Base-by-base conservation (phyloP, 2,329 filamentous ascomycete species). In the Talaromyces pinophilus region DNA sequence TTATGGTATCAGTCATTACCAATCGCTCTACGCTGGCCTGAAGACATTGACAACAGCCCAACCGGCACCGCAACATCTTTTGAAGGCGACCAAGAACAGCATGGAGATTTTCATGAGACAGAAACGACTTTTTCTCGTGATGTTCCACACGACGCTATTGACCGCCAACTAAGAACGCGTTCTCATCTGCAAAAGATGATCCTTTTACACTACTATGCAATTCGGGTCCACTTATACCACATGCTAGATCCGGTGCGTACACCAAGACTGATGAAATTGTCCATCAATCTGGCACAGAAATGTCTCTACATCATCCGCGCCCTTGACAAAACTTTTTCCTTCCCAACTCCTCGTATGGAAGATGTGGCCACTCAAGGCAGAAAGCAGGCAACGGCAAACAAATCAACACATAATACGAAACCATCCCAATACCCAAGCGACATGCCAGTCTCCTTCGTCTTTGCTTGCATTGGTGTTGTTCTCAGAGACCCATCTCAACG, bases 141-240 rank as follows among this genome's bases (percentile, higher is more conserved):
- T n/a, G 11, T 30, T 15, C 0, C 57, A 1, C 35, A 59, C 22
- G 30, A 42, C 11, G 11, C 19, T 30, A 59, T 44, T 19, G 57
- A 59, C 25, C 6, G 30, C 22, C 25, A 59, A n/a, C 22, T 59
- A 42, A 38, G 57, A 11, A 59, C 5, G 38, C 57, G 57, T 8
- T 44, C 57, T 17, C 57, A 59, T 44, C 57, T 59, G 40, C 57
- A 42, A 30, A 59, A 59, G 38, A 59, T 42, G 57, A 59, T 59
- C 2, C 35, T 59, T 42, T 59, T 59, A 30, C 57, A 59, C 13
- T 59, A 35, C 25, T 59, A 59, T 44, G 57, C 57, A 7, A 59
- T 59, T 13, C 57, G 57, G 1, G 57, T 59, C 35, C 57, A 59
- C 35, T 59, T 59, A 22, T 59, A 59, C 15, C 57, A 59, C 22